Evolutionary conservation across 2,329 filamentous ascomycete species (phyloP), one percentile per base, ranked within the genome.

Genomic region (Aspergillus sp.): DNA sequence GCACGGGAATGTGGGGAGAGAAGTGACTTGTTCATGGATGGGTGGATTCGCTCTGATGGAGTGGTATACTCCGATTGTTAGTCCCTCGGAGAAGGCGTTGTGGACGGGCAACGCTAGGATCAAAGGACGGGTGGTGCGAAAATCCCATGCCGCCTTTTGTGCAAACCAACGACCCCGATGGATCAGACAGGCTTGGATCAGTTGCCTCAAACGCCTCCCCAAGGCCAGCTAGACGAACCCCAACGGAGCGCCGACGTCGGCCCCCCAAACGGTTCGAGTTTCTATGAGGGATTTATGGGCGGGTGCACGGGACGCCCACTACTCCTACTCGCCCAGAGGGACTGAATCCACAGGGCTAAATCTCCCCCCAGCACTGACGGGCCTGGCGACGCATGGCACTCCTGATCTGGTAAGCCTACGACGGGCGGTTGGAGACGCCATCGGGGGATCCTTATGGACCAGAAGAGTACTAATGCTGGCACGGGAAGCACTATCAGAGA

Each of bases 261-360:
- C 14, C 4, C 4, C 5, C 16, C 14, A 17, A 11, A 34, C 32
- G n/a, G 32, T 3, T 4, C 32, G 25, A 32, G 40, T 56, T 57
- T 58, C 51, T 61, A 62, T 61, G 60, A 61, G 60, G 60, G 52
- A 61, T 61, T 62, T 59, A 52, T 51, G 47, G 38, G 41, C 13
- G 5, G 9, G 47, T 44, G 47, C 47, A 50, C 47, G 41, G 47
- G 47, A 43, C 38, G 31, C 40, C n/a, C 11, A 20, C 38, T 19
- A n/a, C n/a, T n/a, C n/a, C n/a, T n/a, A n/a, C n/a, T n/a, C n/a
- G n/a, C n/a, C n/a, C n/a, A n/a, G n/a, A n/a, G n/a, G n/a, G n/a
- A n/a, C n/a, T 34, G 32, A n/a, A 38, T 13, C 11, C 6, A n/a
- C 10, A 38, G 5, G 14, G 13, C 29, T 32, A 32, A n/a, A n/a